Base-by-base conservation (phyloP, 306 rosid genomes). In the Senna siamea region DNA sequence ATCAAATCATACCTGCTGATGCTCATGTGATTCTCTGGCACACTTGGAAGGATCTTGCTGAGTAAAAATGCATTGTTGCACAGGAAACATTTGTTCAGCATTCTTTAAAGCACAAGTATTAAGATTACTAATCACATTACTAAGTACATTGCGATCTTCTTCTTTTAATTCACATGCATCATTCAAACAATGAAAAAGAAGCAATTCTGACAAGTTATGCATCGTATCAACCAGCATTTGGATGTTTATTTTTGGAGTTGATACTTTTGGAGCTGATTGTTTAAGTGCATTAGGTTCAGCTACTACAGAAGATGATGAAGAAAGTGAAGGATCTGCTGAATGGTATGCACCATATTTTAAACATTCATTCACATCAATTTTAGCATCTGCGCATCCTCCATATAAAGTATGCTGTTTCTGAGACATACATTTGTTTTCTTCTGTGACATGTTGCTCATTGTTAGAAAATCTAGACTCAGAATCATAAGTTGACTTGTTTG, bases 171-270 rank as follows among this genome's bases (percentile, higher is more conserved):
- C 86, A 76, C 34, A 66, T 20, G 35, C 55, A 67, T 82, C 81
- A 77, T 75, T 81, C 50, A 67, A 64, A 81, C 87, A 84, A 78
- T 88, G 85, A 68, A 18, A 46, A 69, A 89, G 81, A 79, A 95
- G 93, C 74, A 85, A 50, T 18, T 90, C 92, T 53, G 98, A 90
- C 77, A 88, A 51, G 73, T 81, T 84, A 55, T 75, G 84, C 81
- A 95, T 75, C 4, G 78, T 79, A 69, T 79, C 78, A 69, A 92
- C 81, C 84, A 95, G 77, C 80, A 72, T 69, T 65, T 61, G 87
- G 79, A 83, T 83, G 85, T 87, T 87, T 58, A 84, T 63, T 72
- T 81, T 92, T 17, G 61, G 68, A 77, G 55, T 56, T 66, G 89
- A 69, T 26, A 77, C 88, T 65, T 78, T 78, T 61, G 7, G 77